phyloP scores from a whole-genome alignment of 2,329 filamentous ascomycete genomes.

The Paraconiothyrium brasiliense region DNA sequence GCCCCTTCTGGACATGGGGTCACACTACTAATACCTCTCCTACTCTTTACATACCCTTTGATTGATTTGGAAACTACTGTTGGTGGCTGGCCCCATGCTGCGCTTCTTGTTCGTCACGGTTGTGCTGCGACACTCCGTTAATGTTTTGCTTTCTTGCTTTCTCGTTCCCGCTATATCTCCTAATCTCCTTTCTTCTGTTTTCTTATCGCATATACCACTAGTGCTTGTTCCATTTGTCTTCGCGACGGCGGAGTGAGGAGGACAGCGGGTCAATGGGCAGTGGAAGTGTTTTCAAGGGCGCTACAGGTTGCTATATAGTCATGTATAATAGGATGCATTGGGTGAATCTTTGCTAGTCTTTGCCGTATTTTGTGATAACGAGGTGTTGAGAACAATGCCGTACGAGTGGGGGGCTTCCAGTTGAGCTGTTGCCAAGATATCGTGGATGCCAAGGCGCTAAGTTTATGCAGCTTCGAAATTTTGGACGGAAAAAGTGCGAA shows the following conservation, averaged over 20 bases:
- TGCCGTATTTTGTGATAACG: background rate
- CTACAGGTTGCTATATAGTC: conserved; percentile 31
- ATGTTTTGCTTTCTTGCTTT: conserved; percentile 31
- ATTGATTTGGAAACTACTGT: conserved; percentile 43
- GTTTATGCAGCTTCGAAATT: conserved; percentile 17
- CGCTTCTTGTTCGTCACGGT: conserved; percentile 38
- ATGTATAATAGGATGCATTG: conserved; percentile 23
- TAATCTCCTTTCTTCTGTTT: conserved; percentile 30
- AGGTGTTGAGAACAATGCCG: background rate
- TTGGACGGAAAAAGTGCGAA: conserved; percentile 17
- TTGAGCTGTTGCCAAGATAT: conserved; percentile 14
- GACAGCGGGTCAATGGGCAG: conserved; percentile 27
- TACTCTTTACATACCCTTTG: conserved; percentile 47
- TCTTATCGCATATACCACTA: conserved; percentile 49
- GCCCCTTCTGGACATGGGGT: conserved; percentile 33
- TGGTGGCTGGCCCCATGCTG: conserved; percentile 51
- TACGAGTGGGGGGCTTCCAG: background rate
- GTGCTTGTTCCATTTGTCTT: conserved; percentile 40
- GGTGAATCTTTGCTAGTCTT: background rate
- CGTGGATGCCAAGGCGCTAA: conserved; percentile 11
- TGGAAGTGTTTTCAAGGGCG: conserved; percentile 29
- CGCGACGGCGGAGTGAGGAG: conserved; percentile 26
- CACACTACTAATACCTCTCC: conserved; percentile 51
- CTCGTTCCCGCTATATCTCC: conserved; percentile 17
- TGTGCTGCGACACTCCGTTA: conserved; percentile 36